These are phyloP conservation scores for Colletotrichum spaethianum DNA, from an alignment of 2,329 filamentous ascomycete species.

Conservation along the genomic window DNA sequence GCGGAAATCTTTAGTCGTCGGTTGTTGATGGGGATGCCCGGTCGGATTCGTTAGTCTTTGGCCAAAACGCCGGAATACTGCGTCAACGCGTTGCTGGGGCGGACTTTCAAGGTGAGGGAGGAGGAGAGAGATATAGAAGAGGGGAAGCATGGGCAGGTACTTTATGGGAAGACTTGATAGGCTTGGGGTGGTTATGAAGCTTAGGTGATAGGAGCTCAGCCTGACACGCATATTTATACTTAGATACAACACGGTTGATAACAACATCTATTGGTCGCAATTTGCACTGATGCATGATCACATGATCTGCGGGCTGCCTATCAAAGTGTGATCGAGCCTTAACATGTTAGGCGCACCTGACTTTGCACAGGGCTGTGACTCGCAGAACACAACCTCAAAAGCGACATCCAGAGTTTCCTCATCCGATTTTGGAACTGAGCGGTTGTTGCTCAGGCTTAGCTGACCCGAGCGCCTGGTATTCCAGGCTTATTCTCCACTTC, in stretches of 20 bases:
- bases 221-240: neutral
- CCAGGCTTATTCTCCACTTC: too few species aligned
- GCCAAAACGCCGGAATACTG: neutral
- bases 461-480: too few species aligned
- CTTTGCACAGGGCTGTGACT: too few species aligned
- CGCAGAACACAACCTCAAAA: too few species aligned
- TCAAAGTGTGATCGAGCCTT: too few species aligned
- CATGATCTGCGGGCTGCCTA: neutral
- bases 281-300: neutral
- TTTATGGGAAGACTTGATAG: neutral
- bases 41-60: too few species aligned
- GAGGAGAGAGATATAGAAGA: neutral
- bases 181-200: neutral
- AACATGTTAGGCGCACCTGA: too few species aligned
- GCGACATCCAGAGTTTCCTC: too few species aligned
- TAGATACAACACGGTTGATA: neutral
- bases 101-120: neutral
- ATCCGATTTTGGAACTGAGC: too few species aligned
- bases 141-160: neutral
- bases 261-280: neutral
- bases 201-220: neutral
- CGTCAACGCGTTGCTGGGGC: neutral
- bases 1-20: neutral
- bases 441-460: too few species aligned
- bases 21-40: neutral